Evolutionary conservation across 2,329 filamentous ascomycete genomes (phyloP).

Genomic region (Exophiala viscosa): DNA sequence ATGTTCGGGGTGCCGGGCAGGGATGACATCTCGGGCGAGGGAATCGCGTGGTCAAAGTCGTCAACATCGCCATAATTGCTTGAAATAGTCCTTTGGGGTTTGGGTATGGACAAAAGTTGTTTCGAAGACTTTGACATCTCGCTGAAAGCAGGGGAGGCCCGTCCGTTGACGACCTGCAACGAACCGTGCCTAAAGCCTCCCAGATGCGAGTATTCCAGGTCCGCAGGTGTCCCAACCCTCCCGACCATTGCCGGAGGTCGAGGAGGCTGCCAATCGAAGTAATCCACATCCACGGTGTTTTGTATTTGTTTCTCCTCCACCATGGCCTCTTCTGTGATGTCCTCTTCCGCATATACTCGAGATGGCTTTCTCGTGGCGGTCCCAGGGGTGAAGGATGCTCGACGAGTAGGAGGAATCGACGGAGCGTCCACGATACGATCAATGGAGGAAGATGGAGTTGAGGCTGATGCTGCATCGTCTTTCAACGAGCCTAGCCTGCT

Average conservation of each 20-base stretch:
- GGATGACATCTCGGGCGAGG: not conserved
- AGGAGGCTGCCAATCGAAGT: constrained; percentile 16
- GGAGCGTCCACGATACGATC: constrained; percentile 20
- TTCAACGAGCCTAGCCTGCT: constrained; percentile 7
- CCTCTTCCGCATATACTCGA: not conserved
- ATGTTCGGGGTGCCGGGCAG: not conserved
- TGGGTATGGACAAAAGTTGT: constrained; percentile 9
- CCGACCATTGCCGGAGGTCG: constrained; percentile 17
- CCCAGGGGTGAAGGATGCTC: constrained; percentile 26
- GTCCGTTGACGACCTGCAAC: constrained; percentile 28
- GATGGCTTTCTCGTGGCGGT: constrained; percentile 24
- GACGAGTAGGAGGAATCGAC: constrained; percentile 21
- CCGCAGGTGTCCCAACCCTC: constrained; percentile 24
- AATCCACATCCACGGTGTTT: constrained; percentile 6
- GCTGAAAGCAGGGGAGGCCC: constrained; percentile 28
- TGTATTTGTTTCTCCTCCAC: constrained; percentile 8
- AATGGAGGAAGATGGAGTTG: constrained; percentile 16
- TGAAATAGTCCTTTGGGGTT: constrained; percentile 19
- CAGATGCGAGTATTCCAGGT: constrained; percentile 26
- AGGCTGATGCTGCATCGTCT: not conserved
- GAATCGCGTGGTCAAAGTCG: not conserved
- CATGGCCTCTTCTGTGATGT: not conserved
- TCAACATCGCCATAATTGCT: constrained; percentile 27
- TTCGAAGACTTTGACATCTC: constrained; percentile 25
- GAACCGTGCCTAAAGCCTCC: constrained; percentile 23